Conservation (phyloP, 495 filamentous ascomycete species). For the Sporormia fimetaria region DNA sequence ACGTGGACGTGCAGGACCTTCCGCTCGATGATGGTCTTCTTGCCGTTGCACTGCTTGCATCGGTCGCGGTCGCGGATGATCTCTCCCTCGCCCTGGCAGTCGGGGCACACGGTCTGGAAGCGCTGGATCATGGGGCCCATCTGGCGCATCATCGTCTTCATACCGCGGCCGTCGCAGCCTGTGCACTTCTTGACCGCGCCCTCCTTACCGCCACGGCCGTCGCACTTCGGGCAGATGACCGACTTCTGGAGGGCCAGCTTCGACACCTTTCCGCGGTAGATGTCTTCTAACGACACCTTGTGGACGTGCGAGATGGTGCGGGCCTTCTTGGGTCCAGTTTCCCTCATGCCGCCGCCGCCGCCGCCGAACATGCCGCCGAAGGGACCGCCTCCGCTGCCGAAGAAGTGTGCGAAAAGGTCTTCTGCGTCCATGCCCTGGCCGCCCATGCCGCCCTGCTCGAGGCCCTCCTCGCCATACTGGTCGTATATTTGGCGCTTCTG, state of each 20-base stretch:
- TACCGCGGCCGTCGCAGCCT: conserved; percentile 83
- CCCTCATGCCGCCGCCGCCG: conserved; percentile 66
- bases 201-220: conserved; percentile 93
- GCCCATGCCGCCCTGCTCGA: conserved; percentile 73
- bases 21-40: conserved; percentile 94
- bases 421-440: conserved; percentile 87
- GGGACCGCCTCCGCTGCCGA: conserved; percentile 69
- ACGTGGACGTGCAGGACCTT: conserved; percentile 98
- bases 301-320: conserved; percentile 94
- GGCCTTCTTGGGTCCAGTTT: conserved; percentile 82
- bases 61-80: conserved; percentile 89
- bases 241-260: conserved; percentile 96
- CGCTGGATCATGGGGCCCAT: conserved; percentile 99
- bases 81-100: conserved; percentile 95
- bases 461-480: conserved; percentile 91
- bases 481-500: conserved; percentile 90
- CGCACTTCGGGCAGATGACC: conserved; percentile 90
- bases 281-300: conserved; percentile 94
- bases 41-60: conserved; percentile 88
- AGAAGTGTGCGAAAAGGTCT: conserved; percentile 96
- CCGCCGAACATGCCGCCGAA: conserved; percentile 73
- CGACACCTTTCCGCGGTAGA: conserved; percentile 95
- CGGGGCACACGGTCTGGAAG: conserved; percentile 97
- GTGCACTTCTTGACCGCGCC: conserved; percentile 85
- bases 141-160: conserved; percentile 99